Evolutionary conservation across 371 early-diverging fungal genomes (phyloP).

Genomic region (Haplosporangium sp.): DNA sequence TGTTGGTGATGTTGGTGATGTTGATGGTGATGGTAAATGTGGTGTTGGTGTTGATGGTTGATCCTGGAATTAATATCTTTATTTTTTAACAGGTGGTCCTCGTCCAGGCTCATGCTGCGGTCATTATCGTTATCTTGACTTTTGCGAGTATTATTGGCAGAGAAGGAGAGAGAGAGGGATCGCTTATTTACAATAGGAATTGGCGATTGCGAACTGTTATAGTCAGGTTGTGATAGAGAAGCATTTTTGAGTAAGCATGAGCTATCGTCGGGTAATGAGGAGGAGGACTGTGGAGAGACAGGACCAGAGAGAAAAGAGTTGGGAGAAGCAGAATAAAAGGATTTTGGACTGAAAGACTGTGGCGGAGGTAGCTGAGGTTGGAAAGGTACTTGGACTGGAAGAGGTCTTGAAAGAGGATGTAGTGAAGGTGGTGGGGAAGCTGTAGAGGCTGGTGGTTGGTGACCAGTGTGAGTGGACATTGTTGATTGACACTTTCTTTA

Average conservation of each 20-base stretch:
- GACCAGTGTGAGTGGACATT: constrained; percentile 17
- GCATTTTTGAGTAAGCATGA: not conserved
- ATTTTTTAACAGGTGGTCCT: not conserved
- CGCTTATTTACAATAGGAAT: constrained; percentile 2
- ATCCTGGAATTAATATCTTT: constrained; percentile 14
- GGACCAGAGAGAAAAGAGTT: constrained; percentile 16
- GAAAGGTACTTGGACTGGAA: constrained; percentile 20
- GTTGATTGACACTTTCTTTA: not conserved
- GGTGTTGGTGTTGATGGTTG: constrained; percentile 4
- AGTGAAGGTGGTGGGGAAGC: constrained; percentile 9
- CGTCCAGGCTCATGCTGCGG: not conserved
- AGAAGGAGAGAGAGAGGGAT: constrained; percentile 19
- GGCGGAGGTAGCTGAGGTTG: not conserved
- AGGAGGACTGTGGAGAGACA: constrained; percentile 8
- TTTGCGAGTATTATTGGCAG: not conserved
- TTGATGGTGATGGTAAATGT: not conserved
- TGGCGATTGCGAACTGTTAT: constrained; percentile 3
- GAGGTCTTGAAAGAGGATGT: constrained; percentile 13
- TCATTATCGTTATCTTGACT: constrained; percentile 16
- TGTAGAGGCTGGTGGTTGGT: constrained; percentile 7
- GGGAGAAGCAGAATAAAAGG: constrained; percentile 28
- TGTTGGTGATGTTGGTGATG: not conserved
- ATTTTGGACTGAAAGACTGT: constrained; percentile 18
- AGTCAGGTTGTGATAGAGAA: not conserved
- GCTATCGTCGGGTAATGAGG: constrained; percentile 7